phyloP scores from a whole-genome alignment of 2,329 filamentous ascomycete genomes.

The Exophiala phaeomuriformis region DNA sequence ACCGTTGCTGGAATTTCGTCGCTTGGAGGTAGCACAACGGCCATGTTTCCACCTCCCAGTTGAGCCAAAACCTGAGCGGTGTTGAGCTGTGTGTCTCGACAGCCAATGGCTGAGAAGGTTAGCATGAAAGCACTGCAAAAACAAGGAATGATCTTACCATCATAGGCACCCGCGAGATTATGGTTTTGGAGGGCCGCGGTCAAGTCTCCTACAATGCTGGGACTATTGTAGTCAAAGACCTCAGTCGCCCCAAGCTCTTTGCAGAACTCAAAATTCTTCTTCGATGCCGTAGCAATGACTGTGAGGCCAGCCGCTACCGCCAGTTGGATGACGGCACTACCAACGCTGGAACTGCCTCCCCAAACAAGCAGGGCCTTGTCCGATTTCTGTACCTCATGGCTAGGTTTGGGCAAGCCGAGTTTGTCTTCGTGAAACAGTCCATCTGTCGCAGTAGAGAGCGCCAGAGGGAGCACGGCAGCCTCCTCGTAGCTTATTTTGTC shows the following conservation, averaged over 20 bases:
- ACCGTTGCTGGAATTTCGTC: constrained; percentile 18
- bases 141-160: constrained; percentile 10
- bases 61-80: constrained; percentile 18
- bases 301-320: constrained; percentile 36
- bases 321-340: constrained; percentile 41
- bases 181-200: constrained; percentile 15
- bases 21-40: constrained; percentile 7
- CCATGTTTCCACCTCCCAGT: constrained; percentile 22
- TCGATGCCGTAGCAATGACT: constrained; percentile 36
- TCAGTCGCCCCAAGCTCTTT: constrained; percentile 39
- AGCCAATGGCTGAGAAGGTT: constrained; percentile 13
- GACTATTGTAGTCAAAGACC: constrained; percentile 40
- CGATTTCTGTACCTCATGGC: background rate
- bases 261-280: constrained; percentile 40
- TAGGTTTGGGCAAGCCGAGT: constrained; percentile 20
- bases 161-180: constrained; percentile 12
- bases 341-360: constrained; percentile 47
- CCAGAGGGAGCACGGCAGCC: constrained; percentile 31
- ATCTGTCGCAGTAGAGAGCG: constrained; percentile 30
- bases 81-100: constrained; percentile 16
- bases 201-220: constrained; percentile 21
- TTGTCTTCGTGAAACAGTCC: constrained; percentile 30
- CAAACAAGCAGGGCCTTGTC: constrained; percentile 41
- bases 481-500: constrained; percentile 28
- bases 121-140: background rate